phyloP scores from a whole-genome alignment of 1,139 yeast species.

The Saccharomyces hybrid region DNA sequence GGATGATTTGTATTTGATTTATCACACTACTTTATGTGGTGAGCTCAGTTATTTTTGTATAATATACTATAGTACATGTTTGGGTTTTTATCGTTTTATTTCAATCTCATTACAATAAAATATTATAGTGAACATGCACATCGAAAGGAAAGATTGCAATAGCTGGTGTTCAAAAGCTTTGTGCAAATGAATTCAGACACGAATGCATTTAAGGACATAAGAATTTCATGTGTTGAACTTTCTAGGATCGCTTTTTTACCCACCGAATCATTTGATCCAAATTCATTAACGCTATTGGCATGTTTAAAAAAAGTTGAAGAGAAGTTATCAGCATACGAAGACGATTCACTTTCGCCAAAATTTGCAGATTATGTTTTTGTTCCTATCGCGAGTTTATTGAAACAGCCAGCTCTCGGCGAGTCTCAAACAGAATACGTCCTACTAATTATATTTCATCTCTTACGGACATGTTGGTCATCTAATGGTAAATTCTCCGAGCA shows the following conservation, averaged over 20 bases:
- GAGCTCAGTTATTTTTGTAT: background rate
- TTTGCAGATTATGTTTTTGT: constrained; percentile 58
- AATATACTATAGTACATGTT: background rate
- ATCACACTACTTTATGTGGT: background rate
- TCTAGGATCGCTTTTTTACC: constrained; percentile 39
- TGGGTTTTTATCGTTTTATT: background rate
- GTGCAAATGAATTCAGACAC: constrained; percentile 1
- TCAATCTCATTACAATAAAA: background rate
- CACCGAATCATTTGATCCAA: constrained; percentile 29
- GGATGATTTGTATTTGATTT: background rate
- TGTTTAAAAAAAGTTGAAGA: constrained; percentile 32
- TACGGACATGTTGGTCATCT: constrained; percentile 42
- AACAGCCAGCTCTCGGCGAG: constrained; percentile 38
- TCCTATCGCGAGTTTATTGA: constrained; percentile 48
- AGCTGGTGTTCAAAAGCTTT: background rate
- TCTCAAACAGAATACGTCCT: constrained; percentile 39
- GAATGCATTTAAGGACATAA: constrained; percentile 19
- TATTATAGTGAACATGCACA: background rate
- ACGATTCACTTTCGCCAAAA: constrained; percentile 30
- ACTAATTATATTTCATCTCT: constrained; percentile 36
- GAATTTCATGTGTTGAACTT: constrained; percentile 37
- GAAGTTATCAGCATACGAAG: constrained; percentile 16
- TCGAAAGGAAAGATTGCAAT: background rate
- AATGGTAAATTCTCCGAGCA: constrained; percentile 33
- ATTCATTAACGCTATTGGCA: constrained; percentile 26